These are phyloP conservation scores for Vitis hybrid DNA, from an alignment of 177 flowering plant genomes.

Conservation along the genomic window DNA sequence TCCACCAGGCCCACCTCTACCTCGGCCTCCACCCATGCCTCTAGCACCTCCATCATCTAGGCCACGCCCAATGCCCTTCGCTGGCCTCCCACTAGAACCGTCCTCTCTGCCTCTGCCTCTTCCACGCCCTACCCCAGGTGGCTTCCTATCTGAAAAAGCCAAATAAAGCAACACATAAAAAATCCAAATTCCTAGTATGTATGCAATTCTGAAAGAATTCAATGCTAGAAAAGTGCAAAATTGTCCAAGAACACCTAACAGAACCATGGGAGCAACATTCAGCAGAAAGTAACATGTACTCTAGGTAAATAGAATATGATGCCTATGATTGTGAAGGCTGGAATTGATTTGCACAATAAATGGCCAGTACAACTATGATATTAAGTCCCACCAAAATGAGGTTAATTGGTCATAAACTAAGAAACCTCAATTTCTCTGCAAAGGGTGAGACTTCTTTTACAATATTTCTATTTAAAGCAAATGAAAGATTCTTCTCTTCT, in stretches of 20 bases:
- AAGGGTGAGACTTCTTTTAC: neutral
- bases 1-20: conserved; percentile 53
- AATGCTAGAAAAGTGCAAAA: neutral
- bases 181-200: neutral
- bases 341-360: neutral
- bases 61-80: conserved; percentile 60
- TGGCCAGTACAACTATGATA: too few species aligned
- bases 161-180: conserved; percentile 1
- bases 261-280: neutral
- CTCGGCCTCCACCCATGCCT: conserved; percentile 47
- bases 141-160: conserved; percentile 43
- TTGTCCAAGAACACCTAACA: neutral
- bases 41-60: conserved; percentile 49
- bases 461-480: neutral
- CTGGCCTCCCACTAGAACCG: conserved; percentile 38
- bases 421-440: neutral
- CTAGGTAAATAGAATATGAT: too few species aligned
- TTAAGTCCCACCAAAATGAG: too few species aligned
- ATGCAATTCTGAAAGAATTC: neutral
- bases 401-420: neutral
- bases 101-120: conserved; percentile 63
- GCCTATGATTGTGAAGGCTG: neutral
- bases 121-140: conserved; percentile 59
- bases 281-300: neutral
- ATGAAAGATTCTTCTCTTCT: neutral